phyloP scores from a whole-genome alignment of 73 alveolate species.

The Tetrahymena malaccensis region DNA sequence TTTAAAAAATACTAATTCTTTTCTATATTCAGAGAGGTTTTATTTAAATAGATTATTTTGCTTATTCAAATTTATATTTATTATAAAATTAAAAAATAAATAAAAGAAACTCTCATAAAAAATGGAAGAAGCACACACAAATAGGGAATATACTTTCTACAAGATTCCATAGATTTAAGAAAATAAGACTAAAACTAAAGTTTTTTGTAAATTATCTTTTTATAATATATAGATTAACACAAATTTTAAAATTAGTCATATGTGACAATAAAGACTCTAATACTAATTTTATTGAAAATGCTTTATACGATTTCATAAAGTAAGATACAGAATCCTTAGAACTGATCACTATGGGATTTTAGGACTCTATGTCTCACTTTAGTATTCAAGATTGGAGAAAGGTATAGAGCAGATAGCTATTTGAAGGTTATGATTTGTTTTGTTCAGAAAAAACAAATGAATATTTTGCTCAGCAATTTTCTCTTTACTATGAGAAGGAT shows the following conservation, averaged over 20 bases:
- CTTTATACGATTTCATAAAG: not conserved
- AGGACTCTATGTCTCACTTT: not conserved
- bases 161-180: not conserved
- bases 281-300: not conserved
- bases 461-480: not conserved
- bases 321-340: not conserved
- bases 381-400: not conserved
- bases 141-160: not conserved
- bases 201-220: not conserved
- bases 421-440: not conserved
- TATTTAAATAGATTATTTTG: no score
- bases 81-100: no score
- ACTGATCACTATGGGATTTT: not conserved
- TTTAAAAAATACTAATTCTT: no score
- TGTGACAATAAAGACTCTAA: not conserved
- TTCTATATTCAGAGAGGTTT: no score
- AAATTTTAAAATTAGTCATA: not conserved
- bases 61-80: no score
- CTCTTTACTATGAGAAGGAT: not conserved
- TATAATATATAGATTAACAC: not conserved
- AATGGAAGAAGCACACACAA: not conserved
- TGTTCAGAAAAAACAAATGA: not conserved
- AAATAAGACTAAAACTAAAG: not conserved
- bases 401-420: not conserved
- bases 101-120: no score